Conservation (phyloP, 805 yeast species). For the Dipodascopsis tothii region DNA sequence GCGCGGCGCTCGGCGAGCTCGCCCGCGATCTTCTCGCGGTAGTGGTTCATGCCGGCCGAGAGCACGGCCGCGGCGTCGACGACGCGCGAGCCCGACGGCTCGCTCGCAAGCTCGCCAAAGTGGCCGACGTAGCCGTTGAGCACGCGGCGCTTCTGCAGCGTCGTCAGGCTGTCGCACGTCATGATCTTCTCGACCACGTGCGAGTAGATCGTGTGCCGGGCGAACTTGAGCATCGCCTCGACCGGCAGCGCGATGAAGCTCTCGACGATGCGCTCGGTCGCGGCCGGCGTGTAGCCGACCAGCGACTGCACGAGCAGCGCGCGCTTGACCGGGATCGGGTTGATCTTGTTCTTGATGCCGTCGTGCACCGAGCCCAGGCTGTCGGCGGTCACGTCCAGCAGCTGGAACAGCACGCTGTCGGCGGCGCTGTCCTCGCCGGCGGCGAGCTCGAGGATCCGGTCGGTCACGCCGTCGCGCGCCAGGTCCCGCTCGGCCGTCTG, state of each 20-base stretch:
- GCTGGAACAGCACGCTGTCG: background rate
- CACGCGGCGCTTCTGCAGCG: constrained; percentile 41
- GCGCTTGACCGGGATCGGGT: background rate
- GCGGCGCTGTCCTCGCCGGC: background rate
- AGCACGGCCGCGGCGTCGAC: constrained; percentile 70
- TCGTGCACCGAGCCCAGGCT: background rate
- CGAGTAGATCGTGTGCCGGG: constrained; percentile 83
- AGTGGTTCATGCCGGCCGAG: constrained; percentile 66
- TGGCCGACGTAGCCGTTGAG: constrained; percentile 55
- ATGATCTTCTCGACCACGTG: constrained; percentile 55
- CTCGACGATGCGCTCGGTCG: constrained; percentile 38
- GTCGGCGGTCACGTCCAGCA: background rate
- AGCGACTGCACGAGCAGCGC: background rate
- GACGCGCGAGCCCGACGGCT: constrained; percentile 86
- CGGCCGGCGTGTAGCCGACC: background rate
- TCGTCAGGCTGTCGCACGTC: constrained; percentile 23
- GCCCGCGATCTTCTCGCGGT: constrained; percentile 77
- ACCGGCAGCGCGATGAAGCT: constrained; percentile 52
- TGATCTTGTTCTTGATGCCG: too few relatives aligned
- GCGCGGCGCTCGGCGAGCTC: constrained; percentile 48
- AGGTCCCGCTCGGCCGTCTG: background rate
- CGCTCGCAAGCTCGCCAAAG: constrained; percentile 54
- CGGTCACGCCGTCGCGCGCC: background rate
- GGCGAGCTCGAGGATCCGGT: background rate
- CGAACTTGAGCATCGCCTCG: constrained; percentile 63